Conservation (phyloP, 345 rosid genomes). For the Schrenkiella parvula region DNA sequence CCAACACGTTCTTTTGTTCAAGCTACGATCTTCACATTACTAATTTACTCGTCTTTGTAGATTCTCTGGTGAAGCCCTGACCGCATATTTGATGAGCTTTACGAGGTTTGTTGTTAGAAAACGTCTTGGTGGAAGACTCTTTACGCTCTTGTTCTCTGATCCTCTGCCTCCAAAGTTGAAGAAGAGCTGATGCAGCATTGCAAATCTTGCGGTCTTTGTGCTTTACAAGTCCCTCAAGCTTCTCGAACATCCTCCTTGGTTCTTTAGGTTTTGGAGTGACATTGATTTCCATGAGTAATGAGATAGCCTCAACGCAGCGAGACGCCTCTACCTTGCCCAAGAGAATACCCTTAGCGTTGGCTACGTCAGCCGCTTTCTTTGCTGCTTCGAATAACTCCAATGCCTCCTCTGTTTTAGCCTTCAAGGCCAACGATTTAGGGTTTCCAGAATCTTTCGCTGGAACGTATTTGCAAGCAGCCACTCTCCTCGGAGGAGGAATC, state of each 20-base stretch:
- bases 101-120: neutral
- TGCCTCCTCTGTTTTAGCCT: neutral
- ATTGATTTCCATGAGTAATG: neutral
- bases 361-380: conserved; percentile 9
- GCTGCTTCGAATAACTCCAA: conserved; percentile 3
- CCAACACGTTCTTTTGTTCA: neutral
- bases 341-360: neutral
- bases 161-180: neutral
- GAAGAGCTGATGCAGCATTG: neutral
- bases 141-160: neutral
- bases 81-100: neutral
- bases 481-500: neutral
- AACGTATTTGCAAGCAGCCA: neutral
- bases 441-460: neutral
- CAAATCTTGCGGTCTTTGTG: conserved; percentile 11
- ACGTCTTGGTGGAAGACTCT: neutral
- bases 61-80: too few species aligned
- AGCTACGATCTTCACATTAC: too few species aligned
- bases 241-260: neutral
- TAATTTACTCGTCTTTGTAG: too few species aligned
- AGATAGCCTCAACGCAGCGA: neutral
- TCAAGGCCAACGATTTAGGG: neutral
- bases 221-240: conserved; percentile 8
- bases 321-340: neutral
- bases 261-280: neutral